These are phyloP conservation scores for Coprinellus micaceus DNA, from an alignment of 768 basidiomycete genomes.

Conservation along the genomic window DNA sequence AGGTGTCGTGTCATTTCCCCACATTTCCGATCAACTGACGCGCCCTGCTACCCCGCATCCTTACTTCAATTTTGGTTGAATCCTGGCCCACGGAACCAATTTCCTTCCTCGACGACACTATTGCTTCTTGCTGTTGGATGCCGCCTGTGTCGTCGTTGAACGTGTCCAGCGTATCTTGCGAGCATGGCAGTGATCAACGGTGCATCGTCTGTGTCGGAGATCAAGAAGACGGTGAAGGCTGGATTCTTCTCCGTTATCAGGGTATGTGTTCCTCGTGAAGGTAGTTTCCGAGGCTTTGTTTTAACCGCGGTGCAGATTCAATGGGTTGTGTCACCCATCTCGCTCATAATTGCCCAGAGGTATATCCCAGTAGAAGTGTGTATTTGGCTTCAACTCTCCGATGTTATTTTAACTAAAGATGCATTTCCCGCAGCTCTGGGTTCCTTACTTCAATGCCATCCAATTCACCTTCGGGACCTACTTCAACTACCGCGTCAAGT, in stretches of 20 bases:
- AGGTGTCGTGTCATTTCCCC: not conserved
- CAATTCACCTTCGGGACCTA: constrained; percentile 77
- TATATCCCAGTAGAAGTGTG: constrained; percentile 74
- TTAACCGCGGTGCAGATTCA: constrained; percentile 51
- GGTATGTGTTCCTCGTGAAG: constrained; percentile 37
- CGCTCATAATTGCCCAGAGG: constrained; percentile 72
- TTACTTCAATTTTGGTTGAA: not conserved
- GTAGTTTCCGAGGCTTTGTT: not conserved
- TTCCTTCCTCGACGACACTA: too few species aligned
- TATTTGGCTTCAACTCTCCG: not conserved
- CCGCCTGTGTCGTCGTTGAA: too few species aligned
- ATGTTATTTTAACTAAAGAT: too few species aligned
- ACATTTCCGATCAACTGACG: not conserved
- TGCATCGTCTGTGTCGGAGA: constrained; percentile 59
- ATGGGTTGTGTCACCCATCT: constrained; percentile 75
- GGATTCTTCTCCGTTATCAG: constrained; percentile 74
- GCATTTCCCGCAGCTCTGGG: constrained; percentile 61
- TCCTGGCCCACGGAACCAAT: not conserved
- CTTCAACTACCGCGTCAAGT: constrained; percentile 73
- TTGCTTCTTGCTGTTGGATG: too few species aligned
- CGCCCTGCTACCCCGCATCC: not conserved
- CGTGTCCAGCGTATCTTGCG: constrained; percentile 56
- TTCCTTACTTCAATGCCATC: constrained; percentile 79
- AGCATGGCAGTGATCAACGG: constrained; percentile 86
- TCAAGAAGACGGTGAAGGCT: constrained; percentile 62